Evolutionary conservation across 148 eudicot genomes (phyloP).

Genomic region (Selenicereus undatus): DNA sequence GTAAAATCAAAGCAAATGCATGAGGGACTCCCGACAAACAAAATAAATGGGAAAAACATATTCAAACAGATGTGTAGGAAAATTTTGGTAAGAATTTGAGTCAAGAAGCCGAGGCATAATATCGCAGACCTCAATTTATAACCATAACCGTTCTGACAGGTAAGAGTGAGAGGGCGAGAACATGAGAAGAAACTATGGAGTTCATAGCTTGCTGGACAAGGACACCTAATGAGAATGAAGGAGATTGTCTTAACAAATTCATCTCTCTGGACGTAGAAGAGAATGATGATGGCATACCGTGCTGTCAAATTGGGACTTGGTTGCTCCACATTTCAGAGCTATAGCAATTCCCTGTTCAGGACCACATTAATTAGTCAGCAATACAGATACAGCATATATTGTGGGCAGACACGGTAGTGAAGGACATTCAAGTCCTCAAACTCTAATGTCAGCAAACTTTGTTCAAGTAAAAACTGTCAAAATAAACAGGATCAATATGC

Average conservation of each 20-base stretch:
- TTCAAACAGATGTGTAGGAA: not conserved
- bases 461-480: no score
- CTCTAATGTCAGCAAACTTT: not conserved
- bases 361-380: constrained; percentile 5
- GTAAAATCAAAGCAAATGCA: not conserved
- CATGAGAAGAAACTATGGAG: not conserved
- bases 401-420: not conserved
- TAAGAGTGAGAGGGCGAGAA: not conserved
- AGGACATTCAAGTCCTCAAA: not conserved
- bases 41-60: not conserved
- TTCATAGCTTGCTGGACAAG: not conserved
- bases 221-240: not conserved
- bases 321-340: constrained; percentile 98
- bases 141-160: not conserved
- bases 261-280: not conserved
- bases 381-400: not conserved
- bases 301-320: constrained; percentile 93
- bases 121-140: not conserved
- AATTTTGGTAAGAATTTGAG: not conserved
- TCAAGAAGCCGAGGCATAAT: not conserved
- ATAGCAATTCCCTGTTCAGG: constrained; percentile 78
- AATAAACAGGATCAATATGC: not conserved
- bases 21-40: not conserved
- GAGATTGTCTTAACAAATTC: not conserved
- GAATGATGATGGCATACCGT: constrained; percentile 50